Base-by-base conservation (phyloP, 2,329 filamentous ascomycete species). In the Cytospora chrysosperma region DNA sequence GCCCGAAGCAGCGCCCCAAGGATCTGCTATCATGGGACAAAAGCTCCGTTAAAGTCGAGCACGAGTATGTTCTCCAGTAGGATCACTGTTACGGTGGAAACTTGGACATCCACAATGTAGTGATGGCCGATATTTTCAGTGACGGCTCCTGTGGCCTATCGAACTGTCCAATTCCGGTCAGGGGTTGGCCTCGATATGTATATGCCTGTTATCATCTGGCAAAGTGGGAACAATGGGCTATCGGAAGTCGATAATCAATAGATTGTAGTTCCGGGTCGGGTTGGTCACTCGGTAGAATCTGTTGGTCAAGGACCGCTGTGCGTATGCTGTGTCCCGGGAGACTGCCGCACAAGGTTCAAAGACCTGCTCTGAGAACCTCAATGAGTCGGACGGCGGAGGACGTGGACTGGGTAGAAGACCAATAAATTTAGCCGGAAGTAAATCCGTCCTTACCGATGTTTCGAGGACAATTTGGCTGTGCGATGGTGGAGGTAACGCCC, bases 231-330 rank as follows among this genome's bases (percentile, higher is more conserved):
- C 21, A 26, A 19, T 56, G 43, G 13, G 52, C 13, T 32, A 34
- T 21, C 51, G 52, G 56, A 52, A 34, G 32, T 56, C 52, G 60
- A 59, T 28, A 63, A 40, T 21, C 27, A 32, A 57, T 53, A 59
- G 27, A 63, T 43, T 63, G 50, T 30, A 34, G 9, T 12, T 50
- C 37, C 51, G 50, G 34, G 52, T 56, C 32, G 13, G 53, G 17
- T 55, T 72, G 32, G 55, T 73, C n/a, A 70, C 72, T 65, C 69
- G 73, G 17, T 68, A 71, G 27, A 69, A 61, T 60, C 55, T 69
- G 40, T 63, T 69, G 21, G 70, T 67, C 26, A 71, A 71, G 53
- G 63, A 67, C 47, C 63, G 69, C 28, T 63, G 58, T 27, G 61
- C 70, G 28, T 72, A 64, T 53, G 60, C 21, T 57, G 63, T 63